phyloP scores from a whole-genome alignment of 2,329 filamentous ascomycete genomes.

The Parastagonospora avenae region DNA sequence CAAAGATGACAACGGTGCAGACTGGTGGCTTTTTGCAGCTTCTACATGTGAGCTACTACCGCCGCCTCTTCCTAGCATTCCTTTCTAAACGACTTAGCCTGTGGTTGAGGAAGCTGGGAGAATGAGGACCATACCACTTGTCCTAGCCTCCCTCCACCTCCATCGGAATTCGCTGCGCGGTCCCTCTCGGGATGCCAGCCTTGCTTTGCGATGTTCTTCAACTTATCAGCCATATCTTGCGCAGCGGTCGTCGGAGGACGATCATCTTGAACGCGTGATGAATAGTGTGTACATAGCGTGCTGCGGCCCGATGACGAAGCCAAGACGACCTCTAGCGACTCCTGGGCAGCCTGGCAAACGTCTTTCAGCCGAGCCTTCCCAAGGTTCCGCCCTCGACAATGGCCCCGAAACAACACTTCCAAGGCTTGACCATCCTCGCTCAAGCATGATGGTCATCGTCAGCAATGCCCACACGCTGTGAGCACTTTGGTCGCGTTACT shows the following conservation, averaged over 20 bases:
- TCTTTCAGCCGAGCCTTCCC: too few relatives aligned
- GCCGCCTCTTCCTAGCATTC: slow-evolving; percentile 60
- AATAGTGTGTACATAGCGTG: too few relatives aligned
- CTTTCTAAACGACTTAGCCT: slow-evolving; percentile 51
- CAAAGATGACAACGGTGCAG: slow-evolving; percentile 70
- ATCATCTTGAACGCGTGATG: too few relatives aligned
- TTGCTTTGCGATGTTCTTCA: slow-evolving; percentile 51
- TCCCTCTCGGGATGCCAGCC: slow-evolving; percentile 54
- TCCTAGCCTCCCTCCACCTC: slow-evolving; percentile 58
- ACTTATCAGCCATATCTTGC: slow-evolving; percentile 38
- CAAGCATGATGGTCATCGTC: too few relatives aligned
- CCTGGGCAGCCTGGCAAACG: neutral
- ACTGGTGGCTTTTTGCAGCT: slow-evolving; percentile 54
- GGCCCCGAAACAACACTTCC: too few relatives aligned
- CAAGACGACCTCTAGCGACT: neutral
- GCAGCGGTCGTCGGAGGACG: neutral
- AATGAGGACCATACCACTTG: slow-evolving; percentile 57
- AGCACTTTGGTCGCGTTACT: too few relatives aligned
- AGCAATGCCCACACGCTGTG: too few relatives aligned
- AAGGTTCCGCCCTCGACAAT: too few relatives aligned
- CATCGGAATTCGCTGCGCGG: slow-evolving; percentile 10
- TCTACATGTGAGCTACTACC: slow-evolving; percentile 52
- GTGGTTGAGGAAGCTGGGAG: neutral
- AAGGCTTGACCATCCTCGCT: too few relatives aligned
- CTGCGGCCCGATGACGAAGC: slow-evolving; percentile 2